phyloP scores from a whole-genome alignment of 2,329 filamentous ascomycete species.

The Aspergillus phoenicis region DNA sequence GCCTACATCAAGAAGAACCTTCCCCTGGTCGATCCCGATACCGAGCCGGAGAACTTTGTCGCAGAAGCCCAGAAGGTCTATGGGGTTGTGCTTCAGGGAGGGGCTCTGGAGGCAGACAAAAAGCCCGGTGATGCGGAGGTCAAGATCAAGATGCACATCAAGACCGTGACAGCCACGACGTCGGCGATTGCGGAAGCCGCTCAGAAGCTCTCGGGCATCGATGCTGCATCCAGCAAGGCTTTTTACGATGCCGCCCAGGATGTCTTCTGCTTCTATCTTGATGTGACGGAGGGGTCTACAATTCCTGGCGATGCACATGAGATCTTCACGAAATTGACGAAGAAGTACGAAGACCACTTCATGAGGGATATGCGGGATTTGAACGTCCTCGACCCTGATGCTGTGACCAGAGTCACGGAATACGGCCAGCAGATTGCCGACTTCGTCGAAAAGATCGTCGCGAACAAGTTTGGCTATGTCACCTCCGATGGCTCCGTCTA shows the following conservation, averaged over 20 bases:
- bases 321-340: slow-evolving; percentile 87
- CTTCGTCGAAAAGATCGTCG: slow-evolving; percentile 79
- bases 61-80: slow-evolving; percentile 55
- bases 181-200: slow-evolving; percentile 50
- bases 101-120: slow-evolving; percentile 55
- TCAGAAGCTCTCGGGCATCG: slow-evolving; percentile 21
- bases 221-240: slow-evolving; percentile 36
- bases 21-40: slow-evolving; percentile 49
- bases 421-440: slow-evolving; percentile 84
- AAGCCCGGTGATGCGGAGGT: slow-evolving; percentile 75
- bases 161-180: slow-evolving; percentile 59
- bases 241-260: slow-evolving; percentile 65
- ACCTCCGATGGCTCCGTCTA: slow-evolving; percentile 82
- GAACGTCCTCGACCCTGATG: slow-evolving; percentile 81
- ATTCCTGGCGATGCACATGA: slow-evolving; percentile 64
- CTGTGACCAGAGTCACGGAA: slow-evolving; percentile 86
- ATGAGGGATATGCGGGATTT: slow-evolving; percentile 83
- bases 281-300: slow-evolving; percentile 60
- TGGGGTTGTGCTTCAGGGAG: slow-evolving; percentile 57
- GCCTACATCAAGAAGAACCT: slow-evolving; percentile 70
- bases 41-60: slow-evolving; percentile 52
- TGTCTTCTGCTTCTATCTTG: slow-evolving; percentile 77
- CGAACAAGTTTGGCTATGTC: slow-evolving; percentile 82
- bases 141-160: slow-evolving; percentile 88
- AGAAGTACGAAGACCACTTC: slow-evolving; percentile 84